phyloP scores from a whole-genome alignment of 345 rosid species.

The Hypericum perforatum region DNA sequence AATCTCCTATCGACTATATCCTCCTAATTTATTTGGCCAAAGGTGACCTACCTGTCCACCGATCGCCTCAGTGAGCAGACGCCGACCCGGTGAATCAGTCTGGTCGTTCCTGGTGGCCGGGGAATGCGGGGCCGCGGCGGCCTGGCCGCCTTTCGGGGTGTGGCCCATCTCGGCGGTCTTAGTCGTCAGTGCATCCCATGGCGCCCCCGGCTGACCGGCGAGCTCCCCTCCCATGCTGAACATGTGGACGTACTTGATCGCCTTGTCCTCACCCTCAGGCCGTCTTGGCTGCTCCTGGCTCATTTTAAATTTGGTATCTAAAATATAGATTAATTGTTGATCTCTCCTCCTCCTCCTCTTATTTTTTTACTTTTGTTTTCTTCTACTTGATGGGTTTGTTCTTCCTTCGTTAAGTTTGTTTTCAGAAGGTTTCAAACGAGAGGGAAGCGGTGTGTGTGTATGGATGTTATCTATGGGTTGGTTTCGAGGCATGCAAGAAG shows the following conservation, averaged over 20 bases:
- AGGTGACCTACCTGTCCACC: conserved; percentile 41
- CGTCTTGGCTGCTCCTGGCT: conserved; percentile 29
- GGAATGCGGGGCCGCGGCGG: conserved; percentile 25
- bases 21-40: no score
- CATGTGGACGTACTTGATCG: conserved; percentile 26
- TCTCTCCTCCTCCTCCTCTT: no score
- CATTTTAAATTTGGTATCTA: conserved; percentile 15
- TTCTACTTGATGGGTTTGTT: no score
- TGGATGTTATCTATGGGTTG: no score
- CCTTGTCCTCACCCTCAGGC: conserved; percentile 7
- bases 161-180: conserved; percentile 28
- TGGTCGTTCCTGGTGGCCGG: conserved; percentile 22
- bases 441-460: no score
- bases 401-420: no score
- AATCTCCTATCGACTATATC: background rate
- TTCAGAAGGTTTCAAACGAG: no score
- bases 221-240: conserved; percentile 25
- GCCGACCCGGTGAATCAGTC: conserved; percentile 15
- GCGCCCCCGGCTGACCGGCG: conserved; percentile 18
- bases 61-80: conserved; percentile 16
- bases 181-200: conserved; percentile 30
- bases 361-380: no score
- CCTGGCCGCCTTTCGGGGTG: conserved; percentile 20
- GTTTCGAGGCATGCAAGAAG: no score
- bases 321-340: no score